phyloP scores from a whole-genome alignment of 495 filamentous ascomycete genomes.

The Terfezia claveryi region DNA sequence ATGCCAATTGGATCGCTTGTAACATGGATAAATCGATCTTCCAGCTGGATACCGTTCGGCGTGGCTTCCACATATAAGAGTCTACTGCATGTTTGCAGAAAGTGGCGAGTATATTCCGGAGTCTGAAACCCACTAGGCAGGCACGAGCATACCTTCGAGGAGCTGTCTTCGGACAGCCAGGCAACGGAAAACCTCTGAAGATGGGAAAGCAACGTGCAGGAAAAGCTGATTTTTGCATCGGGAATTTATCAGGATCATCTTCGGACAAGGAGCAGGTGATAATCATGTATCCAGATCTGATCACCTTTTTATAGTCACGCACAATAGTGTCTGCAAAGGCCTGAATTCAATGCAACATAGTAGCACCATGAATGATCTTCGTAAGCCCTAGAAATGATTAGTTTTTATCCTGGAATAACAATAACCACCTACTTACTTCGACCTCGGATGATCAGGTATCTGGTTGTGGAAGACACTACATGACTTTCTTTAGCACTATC shows the following conservation, averaged over 20 bases:
- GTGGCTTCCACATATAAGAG: conserved; percentile 71
- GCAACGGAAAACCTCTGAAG: conserved; percentile 84
- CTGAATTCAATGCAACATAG: conserved; percentile 73
- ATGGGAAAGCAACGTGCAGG: conserved; percentile 82
- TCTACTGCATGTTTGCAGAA: conserved; percentile 79
- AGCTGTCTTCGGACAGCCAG: conserved; percentile 63
- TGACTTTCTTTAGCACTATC: background rate
- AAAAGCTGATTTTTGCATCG: conserved; percentile 90
- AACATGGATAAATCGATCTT: conserved; percentile 78
- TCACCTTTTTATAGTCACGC: conserved; percentile 75
- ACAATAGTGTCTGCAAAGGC: conserved; percentile 76
- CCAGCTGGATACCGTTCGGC: conserved; percentile 67
- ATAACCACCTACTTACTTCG: conserved; percentile 32
- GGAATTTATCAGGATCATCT: conserved; percentile 70
- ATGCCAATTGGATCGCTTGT: conserved; percentile 57
- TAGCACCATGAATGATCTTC: conserved; percentile 90
- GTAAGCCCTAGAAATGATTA: conserved; percentile 32
- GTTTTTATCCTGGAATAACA: background rate
- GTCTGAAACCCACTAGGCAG: conserved; percentile 78
- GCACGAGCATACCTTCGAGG: conserved; percentile 72
- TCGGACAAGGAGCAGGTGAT: conserved; percentile 77
- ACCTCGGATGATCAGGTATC: conserved; percentile 89
- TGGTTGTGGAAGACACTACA: conserved; percentile 68
- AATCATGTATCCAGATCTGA: conserved; percentile 84
- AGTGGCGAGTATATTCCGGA: conserved; percentile 75